Conservation (phyloP, 148 eudicot species). For the Rhododendron ovatum region DNA sequence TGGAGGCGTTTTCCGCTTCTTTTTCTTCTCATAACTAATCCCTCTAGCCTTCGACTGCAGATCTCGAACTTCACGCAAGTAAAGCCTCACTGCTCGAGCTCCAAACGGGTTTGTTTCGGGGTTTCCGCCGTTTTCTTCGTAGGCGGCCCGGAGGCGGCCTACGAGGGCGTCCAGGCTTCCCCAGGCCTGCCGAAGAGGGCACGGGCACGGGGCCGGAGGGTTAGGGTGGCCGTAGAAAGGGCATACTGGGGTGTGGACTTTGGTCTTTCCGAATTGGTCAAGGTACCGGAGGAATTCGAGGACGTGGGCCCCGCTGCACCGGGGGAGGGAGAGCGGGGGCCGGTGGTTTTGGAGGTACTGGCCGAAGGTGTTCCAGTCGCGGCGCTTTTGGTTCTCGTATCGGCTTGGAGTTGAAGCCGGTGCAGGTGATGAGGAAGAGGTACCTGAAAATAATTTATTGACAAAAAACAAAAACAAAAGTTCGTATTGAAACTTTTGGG, state of each 20-base stretch:
- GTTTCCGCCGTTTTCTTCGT: constrained; percentile 49
- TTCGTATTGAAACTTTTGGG: background rate
- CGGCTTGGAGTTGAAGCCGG: constrained; percentile 22
- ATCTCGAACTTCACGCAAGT: constrained; percentile 51
- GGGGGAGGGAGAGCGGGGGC: constrained; percentile 39
- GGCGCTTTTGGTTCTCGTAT: constrained; percentile 52
- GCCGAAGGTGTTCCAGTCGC: constrained; percentile 59
- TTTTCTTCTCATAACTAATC: constrained; percentile 52
- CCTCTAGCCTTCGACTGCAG: constrained; percentile 58
- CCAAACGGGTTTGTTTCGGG: constrained; percentile 57
- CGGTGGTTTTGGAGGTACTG: constrained; percentile 52
- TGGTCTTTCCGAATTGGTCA: constrained; percentile 57
- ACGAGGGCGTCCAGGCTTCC: constrained; percentile 54
- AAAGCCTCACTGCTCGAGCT: constrained; percentile 52
- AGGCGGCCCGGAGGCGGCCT: constrained; percentile 59
- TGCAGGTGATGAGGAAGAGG: background rate
- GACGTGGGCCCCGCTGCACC: constrained; percentile 58
- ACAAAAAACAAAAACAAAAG: background rate
- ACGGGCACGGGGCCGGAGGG: constrained; percentile 57
- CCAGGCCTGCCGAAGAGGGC: constrained; percentile 62
- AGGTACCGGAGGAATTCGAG: constrained; percentile 52
- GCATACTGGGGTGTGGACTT: constrained; percentile 49
- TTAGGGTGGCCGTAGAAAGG: constrained; percentile 55
- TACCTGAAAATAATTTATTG: background rate
- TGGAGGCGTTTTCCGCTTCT: constrained; percentile 39